A percentile compares a stretch with the other conserved stretches of the same genome.
These are phyloP conservation scores for Lotmaria passim DNA, from an alignment of 208 protist genomes.

Conservation along the genomic window DNA sequence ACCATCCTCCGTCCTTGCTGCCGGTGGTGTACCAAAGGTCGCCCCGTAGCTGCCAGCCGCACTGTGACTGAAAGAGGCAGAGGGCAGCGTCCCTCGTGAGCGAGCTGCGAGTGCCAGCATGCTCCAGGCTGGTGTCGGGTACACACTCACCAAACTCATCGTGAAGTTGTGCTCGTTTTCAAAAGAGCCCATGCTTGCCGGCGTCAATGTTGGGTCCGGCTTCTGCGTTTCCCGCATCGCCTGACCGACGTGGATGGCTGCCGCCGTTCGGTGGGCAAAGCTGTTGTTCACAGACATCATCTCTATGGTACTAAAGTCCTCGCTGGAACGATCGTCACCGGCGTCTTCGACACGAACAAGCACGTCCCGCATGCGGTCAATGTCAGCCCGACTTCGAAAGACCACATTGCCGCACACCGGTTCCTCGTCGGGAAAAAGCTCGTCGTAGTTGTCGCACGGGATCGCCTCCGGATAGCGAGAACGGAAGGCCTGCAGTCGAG, in stretches of 20 bases:
- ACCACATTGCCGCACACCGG: conserved; percentile 25
- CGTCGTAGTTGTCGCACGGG: conserved; percentile 22
- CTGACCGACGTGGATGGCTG: background rate
- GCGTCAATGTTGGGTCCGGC: background rate
- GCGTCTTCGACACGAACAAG: conserved; percentile 17
- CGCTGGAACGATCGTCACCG: conserved; percentile 4
- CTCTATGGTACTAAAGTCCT: conserved; percentile 10
- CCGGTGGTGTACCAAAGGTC: background rate
- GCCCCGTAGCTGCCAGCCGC: background rate
- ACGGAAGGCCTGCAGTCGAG: background rate
- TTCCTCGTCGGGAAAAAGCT: conserved; percentile 11
- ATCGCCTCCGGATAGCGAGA: conserved; percentile 8
- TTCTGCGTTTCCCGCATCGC: background rate
- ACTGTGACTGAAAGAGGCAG: background rate
- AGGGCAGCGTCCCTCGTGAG: background rate
- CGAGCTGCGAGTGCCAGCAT: background rate
- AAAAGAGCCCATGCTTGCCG: conserved; percentile 10
- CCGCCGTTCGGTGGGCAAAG: background rate
- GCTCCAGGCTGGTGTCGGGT: conserved; percentile 4
- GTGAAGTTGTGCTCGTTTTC: conserved; percentile 16
- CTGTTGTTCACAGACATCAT: conserved; percentile 16
- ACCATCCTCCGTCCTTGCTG: background rate
- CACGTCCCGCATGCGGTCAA: conserved; percentile 12
- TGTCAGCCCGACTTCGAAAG: conserved; percentile 21
- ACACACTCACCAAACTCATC: conserved; percentile 12